Evolutionary conservation across 2,329 filamentous ascomycete species (phyloP).

Genomic region (Didymellaceae sp.): DNA sequence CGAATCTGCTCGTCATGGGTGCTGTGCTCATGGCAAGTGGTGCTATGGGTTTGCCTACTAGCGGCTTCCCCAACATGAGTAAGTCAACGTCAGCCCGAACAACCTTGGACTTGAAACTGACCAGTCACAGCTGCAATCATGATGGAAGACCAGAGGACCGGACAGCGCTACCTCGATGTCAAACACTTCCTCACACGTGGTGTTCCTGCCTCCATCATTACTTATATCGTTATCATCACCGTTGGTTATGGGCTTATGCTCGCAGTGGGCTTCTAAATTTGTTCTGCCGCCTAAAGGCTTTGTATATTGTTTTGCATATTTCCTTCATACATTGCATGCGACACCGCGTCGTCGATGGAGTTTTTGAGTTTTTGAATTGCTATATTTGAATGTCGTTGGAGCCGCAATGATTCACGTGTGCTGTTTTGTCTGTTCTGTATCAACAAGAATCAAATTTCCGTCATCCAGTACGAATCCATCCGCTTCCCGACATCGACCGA

Average conservation of each 20-base stretch:
- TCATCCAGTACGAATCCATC: too few relatives aligned
- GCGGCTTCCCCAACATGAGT: conserved; percentile 99
- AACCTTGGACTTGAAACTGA: conserved; percentile 19
- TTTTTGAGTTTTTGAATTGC: too few relatives aligned
- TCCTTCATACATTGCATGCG: conserved; percentile 6
- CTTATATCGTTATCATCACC: conserved; percentile 81
- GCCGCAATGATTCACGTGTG: too few relatives aligned
- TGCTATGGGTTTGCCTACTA: conserved; percentile 96
- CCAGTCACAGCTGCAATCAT: conserved; percentile 81
- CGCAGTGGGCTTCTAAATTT: conserved; percentile 66
- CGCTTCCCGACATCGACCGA: too few relatives aligned
- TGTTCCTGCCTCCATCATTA: conserved; percentile 82
- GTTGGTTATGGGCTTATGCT: conserved; percentile 92
- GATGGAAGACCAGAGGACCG: conserved; percentile 94
- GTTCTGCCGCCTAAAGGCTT: not conserved
- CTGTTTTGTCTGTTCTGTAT: too few relatives aligned
- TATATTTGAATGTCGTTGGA: too few relatives aligned
- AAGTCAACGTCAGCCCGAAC: conserved; percentile 55
- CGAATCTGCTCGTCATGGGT: conserved; percentile 94
- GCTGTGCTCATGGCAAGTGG: conserved; percentile 95
- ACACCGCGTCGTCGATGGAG: conserved; percentile 7
- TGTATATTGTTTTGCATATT: conserved; percentile 1
- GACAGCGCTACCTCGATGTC: conserved; percentile 88
- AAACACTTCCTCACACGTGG: conserved; percentile 95
- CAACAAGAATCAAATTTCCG: too few relatives aligned